Evolutionary conservation across 495 filamentous ascomycete genomes (phyloP).

Genomic region (Hypoxylon rickii): DNA sequence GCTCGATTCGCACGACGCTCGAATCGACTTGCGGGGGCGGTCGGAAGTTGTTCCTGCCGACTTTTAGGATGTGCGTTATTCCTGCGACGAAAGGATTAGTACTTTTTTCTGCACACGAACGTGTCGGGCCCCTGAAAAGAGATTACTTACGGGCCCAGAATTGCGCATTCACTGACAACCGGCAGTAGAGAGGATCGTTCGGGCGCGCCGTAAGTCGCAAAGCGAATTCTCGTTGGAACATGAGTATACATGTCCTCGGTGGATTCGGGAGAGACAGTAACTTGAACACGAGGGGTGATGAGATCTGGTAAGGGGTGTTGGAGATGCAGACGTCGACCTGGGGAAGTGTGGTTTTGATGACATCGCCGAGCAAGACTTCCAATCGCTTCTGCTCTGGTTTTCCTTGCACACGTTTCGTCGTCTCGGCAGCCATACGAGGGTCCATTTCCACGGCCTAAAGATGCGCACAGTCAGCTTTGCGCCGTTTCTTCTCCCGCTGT

Average conservation of each 20-base stretch:
- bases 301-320: conserved; percentile 96
- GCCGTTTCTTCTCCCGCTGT: not conserved
- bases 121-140: not conserved
- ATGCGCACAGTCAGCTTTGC: conserved; percentile 5
- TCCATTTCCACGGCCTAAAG: conserved; percentile 74
- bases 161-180: conserved; percentile 88
- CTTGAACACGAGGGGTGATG: conserved; percentile 88
- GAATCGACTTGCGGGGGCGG: conserved; percentile 91
- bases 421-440: conserved; percentile 94
- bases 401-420: conserved; percentile 91
- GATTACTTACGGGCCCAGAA: conserved; percentile 67
- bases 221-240: conserved; percentile 66
- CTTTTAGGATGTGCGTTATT: conserved; percentile 58
- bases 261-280: conserved; percentile 75
- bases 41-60: conserved; percentile 82
- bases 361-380: conserved; percentile 87
- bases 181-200: conserved; percentile 81
- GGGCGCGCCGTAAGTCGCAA: conserved; percentile 63
- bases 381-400: conserved; percentile 78
- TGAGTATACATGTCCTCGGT: conserved; percentile 78
- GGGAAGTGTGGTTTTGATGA: conserved; percentile 68
- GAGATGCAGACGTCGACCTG: conserved; percentile 58
- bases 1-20: conserved; percentile 59
- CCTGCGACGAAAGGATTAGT: not conserved
- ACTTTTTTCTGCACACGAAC: too few species aligned